These are phyloP conservation scores for Rhynchospora breviuscula DNA, from an alignment of 176 grass and related monocot species.

Conservation along the genomic window DNA sequence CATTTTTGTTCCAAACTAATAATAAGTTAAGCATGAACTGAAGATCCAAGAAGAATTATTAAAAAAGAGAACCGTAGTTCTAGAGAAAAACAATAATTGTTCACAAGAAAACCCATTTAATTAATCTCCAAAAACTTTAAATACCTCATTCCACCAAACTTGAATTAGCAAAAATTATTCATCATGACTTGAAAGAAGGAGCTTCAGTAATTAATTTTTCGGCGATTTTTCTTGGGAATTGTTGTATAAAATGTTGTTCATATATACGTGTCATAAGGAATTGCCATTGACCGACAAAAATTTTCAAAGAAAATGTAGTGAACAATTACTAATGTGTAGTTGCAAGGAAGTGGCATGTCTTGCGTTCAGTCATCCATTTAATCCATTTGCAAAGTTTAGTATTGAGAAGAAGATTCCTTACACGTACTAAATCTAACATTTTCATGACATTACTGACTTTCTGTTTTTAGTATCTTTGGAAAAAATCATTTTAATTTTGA, in stretches of 20 bases:
- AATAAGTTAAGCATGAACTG: conserved; percentile 6
- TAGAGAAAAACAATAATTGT: neutral
- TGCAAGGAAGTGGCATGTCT: neutral
- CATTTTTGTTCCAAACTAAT: neutral
- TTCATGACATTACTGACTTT: neutral
- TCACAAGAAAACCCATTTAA: neutral
- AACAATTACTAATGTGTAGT: neutral
- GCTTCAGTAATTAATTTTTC: neutral
- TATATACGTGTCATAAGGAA: neutral
- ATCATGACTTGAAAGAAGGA: neutral
- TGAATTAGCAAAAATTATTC: too few species aligned
- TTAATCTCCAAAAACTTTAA: neutral
- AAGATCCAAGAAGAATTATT: neutral
- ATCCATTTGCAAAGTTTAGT: neutral
- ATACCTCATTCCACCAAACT: neutral
- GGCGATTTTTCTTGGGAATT: neutral
- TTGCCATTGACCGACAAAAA: neutral
- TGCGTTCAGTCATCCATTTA: neutral
- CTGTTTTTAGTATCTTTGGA: neutral
- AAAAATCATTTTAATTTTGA: neutral
- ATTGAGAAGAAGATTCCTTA: neutral
- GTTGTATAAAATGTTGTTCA: neutral
- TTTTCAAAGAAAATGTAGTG: neutral
- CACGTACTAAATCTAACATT: neutral
- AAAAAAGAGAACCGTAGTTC: neutral